Conservation (phyloP, 257 asterid species). For the Gardenia jasminoides region DNA sequence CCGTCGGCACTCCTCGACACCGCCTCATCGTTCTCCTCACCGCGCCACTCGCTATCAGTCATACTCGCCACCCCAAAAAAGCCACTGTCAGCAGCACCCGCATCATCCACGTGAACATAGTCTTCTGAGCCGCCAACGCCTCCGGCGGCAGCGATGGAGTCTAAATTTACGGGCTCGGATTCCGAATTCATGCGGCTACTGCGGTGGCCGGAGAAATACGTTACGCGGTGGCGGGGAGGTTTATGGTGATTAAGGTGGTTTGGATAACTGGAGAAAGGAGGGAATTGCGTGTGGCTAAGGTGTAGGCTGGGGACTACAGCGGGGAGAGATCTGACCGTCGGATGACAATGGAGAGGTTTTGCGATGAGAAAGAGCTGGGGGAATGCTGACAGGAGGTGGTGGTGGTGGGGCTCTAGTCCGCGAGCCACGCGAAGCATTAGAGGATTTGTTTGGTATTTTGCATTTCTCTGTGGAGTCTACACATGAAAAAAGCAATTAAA, state of each 20-base stretch:
- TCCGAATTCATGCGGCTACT: constrained; percentile 14
- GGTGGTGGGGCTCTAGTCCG: neutral
- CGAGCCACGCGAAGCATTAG: constrained; percentile 17
- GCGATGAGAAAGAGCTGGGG: constrained; percentile 3
- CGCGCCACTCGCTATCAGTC: constrained; percentile 14
- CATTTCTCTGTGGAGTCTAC: too few species aligned
- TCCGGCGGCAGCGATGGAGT: constrained; percentile 15
- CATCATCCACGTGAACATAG: constrained; percentile 43
- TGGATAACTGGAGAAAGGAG: constrained; percentile 20
- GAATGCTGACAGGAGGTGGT: neutral
- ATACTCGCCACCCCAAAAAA: constrained; percentile 24
- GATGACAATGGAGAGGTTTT: constrained; percentile 6
- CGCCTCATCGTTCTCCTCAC: constrained; percentile 18
- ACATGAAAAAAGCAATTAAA: too few species aligned
- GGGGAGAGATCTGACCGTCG: constrained; percentile 17
- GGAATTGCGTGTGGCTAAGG: constrained; percentile 22
- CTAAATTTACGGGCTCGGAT: neutral
- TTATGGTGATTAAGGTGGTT: neutral
- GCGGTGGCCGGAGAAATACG: constrained; percentile 25
- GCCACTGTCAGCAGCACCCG: constrained; percentile 15
- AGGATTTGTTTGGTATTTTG: neutral
- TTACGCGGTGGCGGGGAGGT: constrained; percentile 22
- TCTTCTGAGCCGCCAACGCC: constrained; percentile 31
- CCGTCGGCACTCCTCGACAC: constrained; percentile 15
- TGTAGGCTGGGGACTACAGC: constrained; percentile 8